These are phyloP conservation scores for Epichloe sibirici DNA, from an alignment of 2,329 filamentous ascomycete species.

Conservation along the genomic window DNA sequence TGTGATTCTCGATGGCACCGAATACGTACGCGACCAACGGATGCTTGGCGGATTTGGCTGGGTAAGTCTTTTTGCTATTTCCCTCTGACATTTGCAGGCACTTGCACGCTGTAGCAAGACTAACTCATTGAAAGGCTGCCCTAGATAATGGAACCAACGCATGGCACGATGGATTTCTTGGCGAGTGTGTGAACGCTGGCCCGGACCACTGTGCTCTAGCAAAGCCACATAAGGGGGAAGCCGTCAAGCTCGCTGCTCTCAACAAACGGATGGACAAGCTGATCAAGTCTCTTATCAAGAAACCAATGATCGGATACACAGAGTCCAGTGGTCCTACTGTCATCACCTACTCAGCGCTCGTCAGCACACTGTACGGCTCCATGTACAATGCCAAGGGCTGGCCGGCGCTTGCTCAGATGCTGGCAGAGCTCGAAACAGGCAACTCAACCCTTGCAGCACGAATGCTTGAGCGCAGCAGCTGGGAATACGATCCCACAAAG, in stretches of 20 bases:
- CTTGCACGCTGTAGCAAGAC: background rate
- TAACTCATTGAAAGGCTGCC: conserved; percentile 17
- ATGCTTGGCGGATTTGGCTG: conserved; percentile 33
- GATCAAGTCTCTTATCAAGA: conserved; percentile 23
- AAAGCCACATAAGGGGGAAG: conserved; percentile 14
- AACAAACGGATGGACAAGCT: conserved; percentile 27
- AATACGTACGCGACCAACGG: conserved; percentile 34
- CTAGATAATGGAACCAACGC: conserved; percentile 37
- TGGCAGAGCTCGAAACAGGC: conserved; percentile 31
- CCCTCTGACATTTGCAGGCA: background rate
- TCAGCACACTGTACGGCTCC: conserved; percentile 25
- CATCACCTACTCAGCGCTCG: conserved; percentile 32
- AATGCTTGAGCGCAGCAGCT: conserved; percentile 25
- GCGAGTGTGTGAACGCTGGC: conserved; percentile 36
- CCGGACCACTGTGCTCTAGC: conserved; percentile 33
- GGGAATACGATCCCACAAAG: conserved; percentile 29
- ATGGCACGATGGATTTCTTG: conserved; percentile 37
- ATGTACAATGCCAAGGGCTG: conserved; percentile 33
- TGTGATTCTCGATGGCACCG: conserved; percentile 36
- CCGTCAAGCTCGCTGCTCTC: conserved; percentile 24
- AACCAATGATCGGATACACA: conserved; percentile 27
- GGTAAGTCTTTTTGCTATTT: background rate
- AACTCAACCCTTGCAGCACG: conserved; percentile 30
- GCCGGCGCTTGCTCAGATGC: conserved; percentile 28
- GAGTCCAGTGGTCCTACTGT: conserved; percentile 27